Evolutionary conservation across 352 stramenopile genomes (phyloP).

Genomic region (Phytophthora citricola): DNA sequence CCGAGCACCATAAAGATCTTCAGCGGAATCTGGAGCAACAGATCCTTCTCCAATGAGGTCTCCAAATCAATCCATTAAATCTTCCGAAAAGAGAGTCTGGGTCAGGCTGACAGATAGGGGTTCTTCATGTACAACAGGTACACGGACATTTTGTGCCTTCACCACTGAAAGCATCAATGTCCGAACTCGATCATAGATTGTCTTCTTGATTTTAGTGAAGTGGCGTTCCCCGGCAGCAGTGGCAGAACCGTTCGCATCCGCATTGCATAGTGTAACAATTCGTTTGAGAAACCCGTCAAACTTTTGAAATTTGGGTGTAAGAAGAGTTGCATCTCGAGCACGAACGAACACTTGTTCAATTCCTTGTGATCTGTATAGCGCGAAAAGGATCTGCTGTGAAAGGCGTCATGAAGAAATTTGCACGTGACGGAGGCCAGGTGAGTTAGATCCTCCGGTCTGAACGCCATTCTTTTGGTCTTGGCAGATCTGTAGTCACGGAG

Average conservation of each 20-base stretch:
- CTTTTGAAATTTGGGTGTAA: slow-evolving; percentile 11
- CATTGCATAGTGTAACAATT: slow-evolving; percentile 8
- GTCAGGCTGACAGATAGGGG: too few species aligned
- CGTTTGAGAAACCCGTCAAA: slow-evolving; percentile 15
- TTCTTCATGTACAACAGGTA: neutral
- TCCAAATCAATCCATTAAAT: neutral
- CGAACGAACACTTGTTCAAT: slow-evolving; percentile 14
- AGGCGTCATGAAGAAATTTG: neutral
- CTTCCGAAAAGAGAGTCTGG: neutral
- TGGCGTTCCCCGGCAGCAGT: neutral
- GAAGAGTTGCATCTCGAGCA: slow-evolving; percentile 17
- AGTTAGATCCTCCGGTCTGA: slow-evolving; percentile 11
- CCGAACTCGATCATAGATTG: neutral
- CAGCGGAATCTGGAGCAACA: neutral
- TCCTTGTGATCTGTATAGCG: slow-evolving; percentile 12
- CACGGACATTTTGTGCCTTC: neutral
- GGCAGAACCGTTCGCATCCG: neutral
- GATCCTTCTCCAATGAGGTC: neutral
- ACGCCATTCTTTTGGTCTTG: slow-evolving; percentile 3
- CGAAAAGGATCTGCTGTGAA: slow-evolving; percentile 7
- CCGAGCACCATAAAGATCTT: neutral
- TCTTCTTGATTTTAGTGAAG: slow-evolving; percentile 9
- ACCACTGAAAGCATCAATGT: slow-evolving; percentile 2
- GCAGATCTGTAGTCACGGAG: slow-evolving; percentile 13
- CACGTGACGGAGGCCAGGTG: slow-evolving; percentile 5